Evolutionary conservation across 306 rosid species (phyloP), one percentile per base, ranked within the genome.

Genomic region (Neltuma alba): DNA sequence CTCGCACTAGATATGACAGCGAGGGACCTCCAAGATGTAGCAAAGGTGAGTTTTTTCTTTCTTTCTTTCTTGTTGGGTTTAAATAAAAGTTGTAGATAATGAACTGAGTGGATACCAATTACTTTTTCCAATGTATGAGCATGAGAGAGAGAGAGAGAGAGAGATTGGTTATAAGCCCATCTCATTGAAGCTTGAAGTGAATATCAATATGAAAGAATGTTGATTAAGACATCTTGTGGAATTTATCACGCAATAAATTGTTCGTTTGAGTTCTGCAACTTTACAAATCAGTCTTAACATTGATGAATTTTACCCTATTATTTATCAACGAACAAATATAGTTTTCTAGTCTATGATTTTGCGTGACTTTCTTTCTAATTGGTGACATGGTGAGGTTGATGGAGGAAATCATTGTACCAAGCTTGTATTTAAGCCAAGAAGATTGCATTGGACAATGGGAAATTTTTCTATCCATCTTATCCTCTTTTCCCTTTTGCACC

Each of bases 1-100:
- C 88, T 95, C 71, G 98, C 96, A 66, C 85, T 95, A 77, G 98
- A 95, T 85, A 95, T 92, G 99, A 95, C 99, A 48, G 99, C 97
- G 33, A 87, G 97, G 80, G 95, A 92, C 75, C 91, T 94, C 79
- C 97, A 94, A 91, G 80, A 92, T 87, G 78, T 89, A 62, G 94
- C 97, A 3, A 92, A 95, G 97, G 98, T 92, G 74, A 60, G 70
- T 44, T 75, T 50, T 50, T 48, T 44, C 1, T 3, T 21, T 10
- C 27, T 10, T 9, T 9, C 12, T 18, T 38, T 20, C 6, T 11
- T 45, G 5, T 31, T 25, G 64, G 34, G 64, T 25, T 25, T 42
- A 13, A 60, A 30, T 61, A 0, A 42, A 62, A 8, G 20, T 70
- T 36, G 8, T 31, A 18, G 9, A 31, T n/a, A 6, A 25, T 10